Percentiles rank a stretch among this genome's conserved stretches.
These are phyloP conservation scores for Seiridium cupressi DNA, from an alignment of 2,329 filamentous ascomycete species.

Conservation along the genomic window DNA sequence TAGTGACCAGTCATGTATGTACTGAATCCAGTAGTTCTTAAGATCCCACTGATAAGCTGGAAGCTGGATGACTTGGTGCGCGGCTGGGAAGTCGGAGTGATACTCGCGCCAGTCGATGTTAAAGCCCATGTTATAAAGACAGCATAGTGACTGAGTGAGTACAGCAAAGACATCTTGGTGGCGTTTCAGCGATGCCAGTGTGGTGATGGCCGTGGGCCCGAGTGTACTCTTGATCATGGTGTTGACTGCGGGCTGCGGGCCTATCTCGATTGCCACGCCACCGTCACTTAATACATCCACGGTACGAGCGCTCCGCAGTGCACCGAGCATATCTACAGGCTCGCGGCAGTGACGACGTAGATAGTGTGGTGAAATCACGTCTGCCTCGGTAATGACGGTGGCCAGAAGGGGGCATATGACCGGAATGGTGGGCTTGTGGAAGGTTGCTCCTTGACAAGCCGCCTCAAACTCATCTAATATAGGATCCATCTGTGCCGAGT, in stretches of 20 bases:
- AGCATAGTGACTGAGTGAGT: constrained; percentile 40
- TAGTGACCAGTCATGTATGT: constrained; percentile 57
- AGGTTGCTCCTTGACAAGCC: background rate
- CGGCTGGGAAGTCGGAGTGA: constrained; percentile 52
- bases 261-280: constrained; percentile 30
- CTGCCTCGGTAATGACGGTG: constrained; percentile 2
- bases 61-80: constrained; percentile 51
- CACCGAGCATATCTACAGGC: constrained; percentile 31
- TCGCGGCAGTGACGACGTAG: constrained; percentile 27
- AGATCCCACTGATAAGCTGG: constrained; percentile 62
- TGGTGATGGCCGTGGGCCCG: constrained; percentile 12
- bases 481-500: constrained; percentile 6
- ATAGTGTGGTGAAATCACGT: constrained; percentile 3
- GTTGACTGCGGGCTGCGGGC: constrained; percentile 29
- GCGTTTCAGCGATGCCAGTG: constrained; percentile 7
- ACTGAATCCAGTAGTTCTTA: constrained; percentile 52
- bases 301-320: constrained; percentile 6
- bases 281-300: constrained; percentile 10
- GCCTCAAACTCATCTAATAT: background rate
- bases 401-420: constrained; percentile 14
- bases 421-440: background rate
- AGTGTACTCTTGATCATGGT: constrained; percentile 27
- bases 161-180: constrained; percentile 23
- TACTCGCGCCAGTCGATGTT: constrained; percentile 50
- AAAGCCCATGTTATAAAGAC: constrained; percentile 46